A percentile compares a stretch with the other conserved stretches of the same genome.
Conservation (phyloP, 108 stramenopile species). For the Hondaea fermentalgiana region DNA sequence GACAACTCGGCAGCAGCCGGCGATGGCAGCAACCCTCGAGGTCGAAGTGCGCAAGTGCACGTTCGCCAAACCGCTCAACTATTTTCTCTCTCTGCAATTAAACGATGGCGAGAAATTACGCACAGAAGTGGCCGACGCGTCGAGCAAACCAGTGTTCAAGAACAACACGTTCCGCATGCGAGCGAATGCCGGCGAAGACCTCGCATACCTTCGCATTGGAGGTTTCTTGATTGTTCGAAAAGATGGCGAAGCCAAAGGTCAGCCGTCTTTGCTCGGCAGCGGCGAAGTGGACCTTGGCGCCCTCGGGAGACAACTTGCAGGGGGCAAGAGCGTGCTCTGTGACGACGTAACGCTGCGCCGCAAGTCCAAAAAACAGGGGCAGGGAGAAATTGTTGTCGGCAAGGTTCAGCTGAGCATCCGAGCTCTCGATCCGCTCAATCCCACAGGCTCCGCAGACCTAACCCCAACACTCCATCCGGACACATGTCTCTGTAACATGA, state of each 20-base stretch:
- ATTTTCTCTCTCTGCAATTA: neutral
- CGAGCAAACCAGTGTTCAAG: neutral
- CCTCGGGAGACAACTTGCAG: neutral
- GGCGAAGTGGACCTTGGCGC: neutral
- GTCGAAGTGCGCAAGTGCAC: neutral
- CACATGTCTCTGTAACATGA: neutral
- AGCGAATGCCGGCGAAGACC: neutral
- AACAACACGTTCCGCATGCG: neutral
- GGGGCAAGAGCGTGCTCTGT: neutral
- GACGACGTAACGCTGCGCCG: neutral
- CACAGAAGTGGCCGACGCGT: neutral
- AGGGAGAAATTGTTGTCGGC: neutral
- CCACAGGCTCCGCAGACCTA: neutral
- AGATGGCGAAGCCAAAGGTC: neutral
- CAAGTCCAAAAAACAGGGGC: neutral
- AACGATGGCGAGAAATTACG: conserved; percentile 11
- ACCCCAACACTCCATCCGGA: neutral
- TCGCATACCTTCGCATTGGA: neutral
- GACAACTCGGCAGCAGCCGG: neutral
- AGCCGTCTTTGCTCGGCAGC: neutral
- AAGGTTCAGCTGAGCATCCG: neutral
- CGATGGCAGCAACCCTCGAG: neutral
- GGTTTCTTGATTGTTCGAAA: neutral
- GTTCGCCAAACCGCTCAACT: neutral
- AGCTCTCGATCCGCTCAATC: neutral